Conservation (phyloP, 2,329 filamentous ascomycete species). For the Fusarium nurragi region DNA sequence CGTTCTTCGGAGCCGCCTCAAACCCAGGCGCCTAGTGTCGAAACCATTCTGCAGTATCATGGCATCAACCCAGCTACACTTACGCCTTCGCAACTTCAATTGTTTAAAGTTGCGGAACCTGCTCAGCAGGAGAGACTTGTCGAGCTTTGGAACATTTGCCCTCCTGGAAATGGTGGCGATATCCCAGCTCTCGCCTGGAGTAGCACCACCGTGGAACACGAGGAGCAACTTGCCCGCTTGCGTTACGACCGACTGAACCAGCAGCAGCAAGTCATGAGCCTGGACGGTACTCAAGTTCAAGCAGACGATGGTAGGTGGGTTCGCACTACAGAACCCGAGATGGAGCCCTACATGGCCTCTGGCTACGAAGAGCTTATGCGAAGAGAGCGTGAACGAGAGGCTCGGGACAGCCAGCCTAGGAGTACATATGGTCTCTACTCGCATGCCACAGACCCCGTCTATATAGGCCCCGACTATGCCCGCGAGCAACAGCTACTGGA, state of each 20-base stretch:
- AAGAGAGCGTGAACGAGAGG: constrained; percentile 65
- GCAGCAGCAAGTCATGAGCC: constrained; percentile 57
- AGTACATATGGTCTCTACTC: constrained; percentile 62
- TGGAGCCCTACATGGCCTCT: constrained; percentile 84
- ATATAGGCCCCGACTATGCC: constrained; percentile 59
- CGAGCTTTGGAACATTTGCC: constrained; percentile 86
- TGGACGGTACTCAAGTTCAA: constrained; percentile 65
- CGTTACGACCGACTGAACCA: constrained; percentile 63
- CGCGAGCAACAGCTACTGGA: constrained; percentile 61
- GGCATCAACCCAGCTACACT: constrained; percentile 76
- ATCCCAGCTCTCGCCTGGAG: constrained; percentile 64
- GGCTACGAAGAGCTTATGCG: constrained; percentile 79
- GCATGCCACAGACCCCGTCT: constrained; percentile 74
- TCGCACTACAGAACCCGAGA: constrained; percentile 53
- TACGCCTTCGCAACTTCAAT: constrained; percentile 77
- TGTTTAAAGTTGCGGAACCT: constrained; percentile 79
- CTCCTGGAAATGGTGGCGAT: constrained; percentile 67
- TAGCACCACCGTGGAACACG: constrained; percentile 64
- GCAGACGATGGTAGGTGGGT: constrained; percentile 64
- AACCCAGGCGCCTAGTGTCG: constrained; percentile 60
- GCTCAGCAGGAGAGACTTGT: constrained; percentile 79
- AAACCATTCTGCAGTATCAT: constrained; percentile 69
- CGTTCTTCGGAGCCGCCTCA: constrained; percentile 62
- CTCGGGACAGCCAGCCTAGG: constrained; percentile 49
- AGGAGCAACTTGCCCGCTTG: constrained; percentile 67